Evolutionary conservation across 2,329 filamentous ascomycete species (phyloP).

Genomic region (Escovopsis sp.): DNA sequence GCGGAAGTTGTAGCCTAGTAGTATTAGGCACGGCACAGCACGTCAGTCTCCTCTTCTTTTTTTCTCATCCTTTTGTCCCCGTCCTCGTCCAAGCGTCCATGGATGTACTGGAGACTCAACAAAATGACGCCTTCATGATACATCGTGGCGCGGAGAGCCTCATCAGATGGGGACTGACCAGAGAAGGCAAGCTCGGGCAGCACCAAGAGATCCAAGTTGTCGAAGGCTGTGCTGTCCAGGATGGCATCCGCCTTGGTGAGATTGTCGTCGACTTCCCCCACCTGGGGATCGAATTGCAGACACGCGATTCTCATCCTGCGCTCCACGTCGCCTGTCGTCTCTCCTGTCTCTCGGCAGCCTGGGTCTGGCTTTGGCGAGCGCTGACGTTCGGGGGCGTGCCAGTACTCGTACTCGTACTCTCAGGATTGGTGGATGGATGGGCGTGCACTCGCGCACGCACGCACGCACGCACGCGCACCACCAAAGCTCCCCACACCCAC

Average conservation of each 20-base stretch:
- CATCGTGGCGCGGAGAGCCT: too few relatives aligned
- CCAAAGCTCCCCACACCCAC: too few relatives aligned
- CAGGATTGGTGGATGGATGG: too few relatives aligned
- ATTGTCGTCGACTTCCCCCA: constrained; percentile 57
- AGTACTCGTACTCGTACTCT: too few relatives aligned
- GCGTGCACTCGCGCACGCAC: too few relatives aligned
- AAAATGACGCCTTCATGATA: too few relatives aligned
- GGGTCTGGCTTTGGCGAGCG: neutral
- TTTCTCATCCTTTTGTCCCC: too few relatives aligned
- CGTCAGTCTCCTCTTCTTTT: neutral
- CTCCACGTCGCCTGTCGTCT: neutral
- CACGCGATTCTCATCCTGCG: constrained; percentile 50
- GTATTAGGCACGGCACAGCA: neutral
- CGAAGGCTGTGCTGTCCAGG: constrained; percentile 33
- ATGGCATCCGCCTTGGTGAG: constrained; percentile 51
- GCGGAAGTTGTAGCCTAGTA: constrained; percentile 71
- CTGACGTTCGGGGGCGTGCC: too few relatives aligned
- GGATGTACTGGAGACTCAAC: too few relatives aligned
- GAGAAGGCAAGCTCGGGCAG: constrained; percentile 65
- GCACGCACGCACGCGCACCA: too few relatives aligned
- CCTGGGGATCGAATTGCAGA: constrained; percentile 55
- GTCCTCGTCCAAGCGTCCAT: too few relatives aligned
- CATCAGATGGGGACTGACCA: constrained; percentile 37
- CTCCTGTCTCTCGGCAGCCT: too few relatives aligned
- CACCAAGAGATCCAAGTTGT: constrained; percentile 53